Percentiles rank a stretch among this genome's conserved stretches.
phyloP scores from a whole-genome alignment of 1,284 basidiomycete genomes.

The Hemileia vastatrix region DNA sequence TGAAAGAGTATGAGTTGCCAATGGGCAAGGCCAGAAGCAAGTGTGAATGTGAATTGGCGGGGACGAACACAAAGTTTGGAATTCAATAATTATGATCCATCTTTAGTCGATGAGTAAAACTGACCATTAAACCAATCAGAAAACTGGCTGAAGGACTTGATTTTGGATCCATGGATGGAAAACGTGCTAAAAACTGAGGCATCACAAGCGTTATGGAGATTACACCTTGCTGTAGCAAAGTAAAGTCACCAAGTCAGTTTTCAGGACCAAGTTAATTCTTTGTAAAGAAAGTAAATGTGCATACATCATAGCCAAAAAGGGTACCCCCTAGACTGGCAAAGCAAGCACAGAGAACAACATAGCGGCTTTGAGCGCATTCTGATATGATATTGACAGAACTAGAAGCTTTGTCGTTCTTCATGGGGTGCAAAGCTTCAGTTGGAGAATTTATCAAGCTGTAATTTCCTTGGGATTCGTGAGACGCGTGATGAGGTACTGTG shows the following conservation, averaged over 20 bases:
- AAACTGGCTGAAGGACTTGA: conserved; percentile 16
- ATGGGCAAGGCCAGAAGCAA: too few relatives aligned
- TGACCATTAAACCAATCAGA: conserved; percentile 24
- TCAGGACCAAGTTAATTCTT: neutral
- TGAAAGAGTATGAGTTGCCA: conserved; percentile 24
- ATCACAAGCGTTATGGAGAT: conserved; percentile 38
- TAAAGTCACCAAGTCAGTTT: neutral
- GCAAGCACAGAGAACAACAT: conserved; percentile 11
- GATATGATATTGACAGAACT: too few relatives aligned
- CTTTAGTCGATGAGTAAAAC: too few relatives aligned
- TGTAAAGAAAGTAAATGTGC: neutral
- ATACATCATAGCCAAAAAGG: conserved; percentile 23
- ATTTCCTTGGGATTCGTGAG: too few relatives aligned
- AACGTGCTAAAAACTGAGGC: conserved; percentile 33
- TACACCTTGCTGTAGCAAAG: conserved; percentile 39
- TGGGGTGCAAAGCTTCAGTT: too few relatives aligned
- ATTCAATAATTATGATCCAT: too few relatives aligned
- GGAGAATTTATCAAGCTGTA: too few relatives aligned
- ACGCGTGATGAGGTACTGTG: too few relatives aligned
- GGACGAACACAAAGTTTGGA: too few relatives aligned
- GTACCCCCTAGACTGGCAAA: conserved; percentile 21
- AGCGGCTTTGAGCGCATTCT: too few relatives aligned
- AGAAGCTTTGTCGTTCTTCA: too few relatives aligned
- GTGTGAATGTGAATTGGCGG: too few relatives aligned
- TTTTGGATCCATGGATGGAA: conserved; percentile 34